Evolutionary conservation across 179 eudicot genomes (phyloP).

Genomic region (Actinidia chinensis): DNA sequence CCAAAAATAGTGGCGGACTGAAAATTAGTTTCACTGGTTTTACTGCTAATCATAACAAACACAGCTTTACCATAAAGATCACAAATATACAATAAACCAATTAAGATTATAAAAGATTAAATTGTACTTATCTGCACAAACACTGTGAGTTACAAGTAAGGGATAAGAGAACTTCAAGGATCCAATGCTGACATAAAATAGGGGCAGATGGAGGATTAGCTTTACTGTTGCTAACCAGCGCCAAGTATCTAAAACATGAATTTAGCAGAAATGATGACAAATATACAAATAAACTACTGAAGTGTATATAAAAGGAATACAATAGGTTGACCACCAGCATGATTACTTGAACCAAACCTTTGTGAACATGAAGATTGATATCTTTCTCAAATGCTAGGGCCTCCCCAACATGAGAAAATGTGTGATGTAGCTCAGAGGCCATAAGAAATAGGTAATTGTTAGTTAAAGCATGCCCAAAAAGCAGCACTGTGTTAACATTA

Average conservation of each 20-base stretch:
- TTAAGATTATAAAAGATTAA: too few species aligned
- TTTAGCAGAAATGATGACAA: background rate
- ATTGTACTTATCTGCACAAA: background rate
- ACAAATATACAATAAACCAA: too few species aligned
- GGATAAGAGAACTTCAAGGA: constrained; percentile 3
- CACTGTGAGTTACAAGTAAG: background rate
- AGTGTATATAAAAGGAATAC: background rate
- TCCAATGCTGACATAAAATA: background rate
- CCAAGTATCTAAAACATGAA: background rate
- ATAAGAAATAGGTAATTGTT: background rate
- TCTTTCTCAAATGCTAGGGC: background rate
- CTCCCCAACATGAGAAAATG: background rate
- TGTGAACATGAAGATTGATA: constrained; percentile 1
- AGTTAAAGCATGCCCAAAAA: background rate
- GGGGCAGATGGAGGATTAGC: too few species aligned
- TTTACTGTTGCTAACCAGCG: too few species aligned
- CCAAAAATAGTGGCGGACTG: too few species aligned
- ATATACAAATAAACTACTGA: background rate
- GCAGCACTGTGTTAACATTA: background rate
- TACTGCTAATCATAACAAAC: too few species aligned
- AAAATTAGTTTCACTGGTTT: too few species aligned
- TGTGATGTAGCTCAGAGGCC: background rate
- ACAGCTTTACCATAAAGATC: too few species aligned
- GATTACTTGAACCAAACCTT: background rate
- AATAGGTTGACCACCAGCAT: constrained; percentile 3